Conservation (phyloP, 306 rosid genomes). For the Quercus berberidifolia region DNA sequence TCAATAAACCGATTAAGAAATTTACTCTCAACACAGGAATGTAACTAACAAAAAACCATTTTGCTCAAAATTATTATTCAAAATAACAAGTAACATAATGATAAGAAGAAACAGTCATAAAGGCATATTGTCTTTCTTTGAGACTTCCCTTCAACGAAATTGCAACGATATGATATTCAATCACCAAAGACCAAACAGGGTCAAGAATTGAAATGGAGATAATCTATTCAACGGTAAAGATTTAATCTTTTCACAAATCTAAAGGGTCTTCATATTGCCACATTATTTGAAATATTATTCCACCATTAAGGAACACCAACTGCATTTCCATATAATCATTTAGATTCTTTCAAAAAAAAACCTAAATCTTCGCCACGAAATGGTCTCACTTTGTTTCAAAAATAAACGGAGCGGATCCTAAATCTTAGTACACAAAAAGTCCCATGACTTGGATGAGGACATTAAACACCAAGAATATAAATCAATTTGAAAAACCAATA, state of each 20-base stretch:
- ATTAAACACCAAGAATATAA: background rate
- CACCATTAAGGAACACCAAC: too few species aligned
- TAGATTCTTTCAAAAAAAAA: too few species aligned
- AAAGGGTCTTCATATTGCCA: too few species aligned
- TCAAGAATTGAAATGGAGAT: too few species aligned
- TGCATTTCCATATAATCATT: too few species aligned
- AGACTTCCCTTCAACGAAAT: background rate
- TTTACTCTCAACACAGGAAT: background rate
- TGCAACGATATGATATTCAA: background rate
- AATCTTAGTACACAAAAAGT: background rate
- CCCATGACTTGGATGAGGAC: background rate
- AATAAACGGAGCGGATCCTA: too few species aligned
- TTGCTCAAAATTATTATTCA: background rate
- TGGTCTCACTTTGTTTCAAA: too few species aligned
- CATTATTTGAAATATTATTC: too few species aligned
- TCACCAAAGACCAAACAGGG: background rate
- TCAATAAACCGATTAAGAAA: background rate
- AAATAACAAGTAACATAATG: background rate
- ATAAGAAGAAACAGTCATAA: background rate
- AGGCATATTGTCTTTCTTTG: background rate
- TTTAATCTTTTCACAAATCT: too few species aligned
- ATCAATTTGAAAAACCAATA: background rate
- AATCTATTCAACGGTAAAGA: too few species aligned
- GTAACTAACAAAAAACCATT: background rate
- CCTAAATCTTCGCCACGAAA: too few species aligned